phyloP scores from a whole-genome alignment of 2,329 filamentous ascomycete species.

The Penicillium sp. region DNA sequence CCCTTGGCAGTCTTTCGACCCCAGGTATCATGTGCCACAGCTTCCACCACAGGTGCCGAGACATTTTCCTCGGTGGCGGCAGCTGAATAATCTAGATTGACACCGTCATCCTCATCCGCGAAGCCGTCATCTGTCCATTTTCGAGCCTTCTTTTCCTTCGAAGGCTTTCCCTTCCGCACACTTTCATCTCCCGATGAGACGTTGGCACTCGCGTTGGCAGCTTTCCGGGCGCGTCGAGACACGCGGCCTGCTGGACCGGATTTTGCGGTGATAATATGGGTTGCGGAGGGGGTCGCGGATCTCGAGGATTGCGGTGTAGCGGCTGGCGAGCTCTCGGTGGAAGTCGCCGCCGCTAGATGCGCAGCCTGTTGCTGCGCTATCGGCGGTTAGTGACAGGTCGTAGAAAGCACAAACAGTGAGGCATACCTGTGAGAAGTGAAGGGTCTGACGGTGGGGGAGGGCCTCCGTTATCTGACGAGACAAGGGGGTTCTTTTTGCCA shows the following conservation, averaged over 20 bases:
- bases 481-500: conserved; percentile 45
- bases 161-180: conserved; percentile 54
- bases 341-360: conserved; percentile 44
- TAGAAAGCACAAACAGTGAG: background rate
- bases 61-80: conserved; percentile 54
- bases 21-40: conserved; percentile 75
- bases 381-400: conserved; percentile 20
- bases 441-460: conserved; percentile 52
- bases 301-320: conserved; percentile 72
- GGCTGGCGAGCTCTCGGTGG: conserved; percentile 66
- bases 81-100: conserved; percentile 86
- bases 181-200: conserved; percentile 80
- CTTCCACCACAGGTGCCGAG: conserved; percentile 60
- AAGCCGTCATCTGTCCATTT: conserved; percentile 89
- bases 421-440: conserved; percentile 47
- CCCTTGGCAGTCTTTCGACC: conserved; percentile 80
- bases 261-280: conserved; percentile 69
- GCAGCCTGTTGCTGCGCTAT: conserved; percentile 41
- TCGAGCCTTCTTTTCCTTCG: conserved; percentile 72
- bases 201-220: conserved; percentile 45
- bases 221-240: conserved; percentile 76
- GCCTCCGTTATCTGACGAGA: conserved; percentile 47
- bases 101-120: conserved; percentile 76
- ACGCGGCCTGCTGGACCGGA: conserved; percentile 69
- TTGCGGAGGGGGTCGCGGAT: conserved; percentile 66